These are phyloP conservation scores for Cryphonectria naterciae DNA, from an alignment of 2,329 filamentous ascomycete genomes.

Conservation along the genomic window DNA sequence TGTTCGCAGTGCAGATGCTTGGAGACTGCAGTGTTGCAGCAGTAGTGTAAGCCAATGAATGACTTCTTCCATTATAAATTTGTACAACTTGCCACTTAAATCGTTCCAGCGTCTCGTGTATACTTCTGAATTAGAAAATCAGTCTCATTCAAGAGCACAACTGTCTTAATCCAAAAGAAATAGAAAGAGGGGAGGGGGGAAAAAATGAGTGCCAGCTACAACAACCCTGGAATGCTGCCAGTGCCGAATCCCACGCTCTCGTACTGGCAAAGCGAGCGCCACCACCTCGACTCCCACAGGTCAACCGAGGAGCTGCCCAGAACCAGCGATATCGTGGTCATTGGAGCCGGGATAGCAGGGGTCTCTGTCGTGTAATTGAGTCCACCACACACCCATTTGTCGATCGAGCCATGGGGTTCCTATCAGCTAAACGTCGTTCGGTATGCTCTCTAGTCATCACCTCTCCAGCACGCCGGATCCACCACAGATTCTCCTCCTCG, in stretches of 20 bases:
- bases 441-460: slow-evolving; percentile 16
- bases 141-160: not conserved
- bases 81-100: not conserved
- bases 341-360: slow-evolving; percentile 26
- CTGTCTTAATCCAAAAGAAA: not conserved
- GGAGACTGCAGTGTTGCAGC: slow-evolving; percentile 3
- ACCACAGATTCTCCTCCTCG: slow-evolving; percentile 21
- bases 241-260: slow-evolving; percentile 24
- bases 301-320: slow-evolving; percentile 23
- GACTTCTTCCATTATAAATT: not conserved
- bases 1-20: not conserved
- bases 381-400: not conserved
- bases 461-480: slow-evolving; percentile 19
- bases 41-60: not conserved
- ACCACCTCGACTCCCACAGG: slow-evolving; percentile 24
- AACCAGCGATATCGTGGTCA: slow-evolving; percentile 18
- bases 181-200: no score
- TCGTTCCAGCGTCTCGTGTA: not conserved
- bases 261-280: slow-evolving; percentile 27
- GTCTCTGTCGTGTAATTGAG: slow-evolving; percentile 20
- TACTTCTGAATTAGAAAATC: no score
- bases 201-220: slow-evolving; percentile 11
- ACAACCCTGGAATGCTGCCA: slow-evolving; percentile 10
- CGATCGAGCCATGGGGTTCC: no score
- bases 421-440: not conserved